A percentile compares a stretch with the other conserved stretches of the same genome.
Evolutionary conservation across 2,329 filamentous ascomycete species (phyloP).

Genomic region (Fusarium sp.): DNA sequence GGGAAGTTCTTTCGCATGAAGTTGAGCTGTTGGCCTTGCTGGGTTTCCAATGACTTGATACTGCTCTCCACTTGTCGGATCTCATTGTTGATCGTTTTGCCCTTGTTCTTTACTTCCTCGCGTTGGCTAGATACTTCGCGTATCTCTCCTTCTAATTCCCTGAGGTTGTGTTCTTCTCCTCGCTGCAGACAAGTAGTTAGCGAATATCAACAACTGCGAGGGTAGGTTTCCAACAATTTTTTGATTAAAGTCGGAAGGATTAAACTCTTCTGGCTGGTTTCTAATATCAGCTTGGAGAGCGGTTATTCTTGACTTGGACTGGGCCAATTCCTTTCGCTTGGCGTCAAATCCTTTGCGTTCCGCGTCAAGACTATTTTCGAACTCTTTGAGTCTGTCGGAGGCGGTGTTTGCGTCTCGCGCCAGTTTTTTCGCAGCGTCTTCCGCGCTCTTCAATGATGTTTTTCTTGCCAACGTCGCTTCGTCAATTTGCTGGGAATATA

Average conservation of each 20-base stretch:
- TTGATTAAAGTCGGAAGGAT: constrained; percentile 74
- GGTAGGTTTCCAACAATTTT: constrained; percentile 66
- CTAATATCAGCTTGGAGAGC: constrained; percentile 69
- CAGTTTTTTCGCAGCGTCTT: constrained; percentile 58
- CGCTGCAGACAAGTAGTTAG: constrained; percentile 55
- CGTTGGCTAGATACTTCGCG: constrained; percentile 51
- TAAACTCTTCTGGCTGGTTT: constrained; percentile 71
- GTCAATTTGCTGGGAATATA: constrained; percentile 68
- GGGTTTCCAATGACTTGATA: constrained; percentile 71
- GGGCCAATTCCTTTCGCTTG: constrained; percentile 60
- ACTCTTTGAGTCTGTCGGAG: constrained; percentile 52
- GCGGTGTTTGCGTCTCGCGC: constrained; percentile 48
- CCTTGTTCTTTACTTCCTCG: constrained; percentile 52
- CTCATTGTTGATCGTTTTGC: constrained; percentile 50
- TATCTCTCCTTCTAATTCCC: constrained; percentile 58
- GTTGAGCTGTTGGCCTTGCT: constrained; percentile 75
- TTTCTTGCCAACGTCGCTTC: constrained; percentile 63
- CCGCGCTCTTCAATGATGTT: constrained; percentile 60
- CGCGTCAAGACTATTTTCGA: constrained; percentile 56
- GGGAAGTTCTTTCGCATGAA: constrained; percentile 67
- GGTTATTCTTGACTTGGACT: constrained; percentile 65
- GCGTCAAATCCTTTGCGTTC: constrained; percentile 58
- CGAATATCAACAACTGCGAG: background rate
- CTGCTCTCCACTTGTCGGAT: constrained; percentile 54
- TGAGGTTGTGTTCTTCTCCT: constrained; percentile 64